Evolutionary conservation across 83 land plant genomes (phyloP).

Genomic region (Thuja plicata): DNA sequence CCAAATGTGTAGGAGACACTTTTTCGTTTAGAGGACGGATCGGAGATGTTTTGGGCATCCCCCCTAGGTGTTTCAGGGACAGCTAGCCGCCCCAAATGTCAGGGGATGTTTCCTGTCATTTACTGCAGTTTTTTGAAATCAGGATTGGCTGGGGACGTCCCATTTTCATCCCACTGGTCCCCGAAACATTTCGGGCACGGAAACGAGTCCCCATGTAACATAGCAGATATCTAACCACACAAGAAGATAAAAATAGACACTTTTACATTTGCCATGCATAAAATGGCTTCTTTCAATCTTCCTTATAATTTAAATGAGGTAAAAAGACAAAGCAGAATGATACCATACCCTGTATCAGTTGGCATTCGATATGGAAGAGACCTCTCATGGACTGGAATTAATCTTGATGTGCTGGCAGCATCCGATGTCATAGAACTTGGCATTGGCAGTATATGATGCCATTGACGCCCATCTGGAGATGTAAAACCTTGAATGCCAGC

Average conservation of each 20-base stretch:
- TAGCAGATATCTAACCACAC: neutral
- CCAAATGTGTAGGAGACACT: too few species aligned
- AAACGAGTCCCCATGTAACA: too few species aligned
- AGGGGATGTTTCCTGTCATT: too few species aligned
- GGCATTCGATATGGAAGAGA: conserved; percentile 6
- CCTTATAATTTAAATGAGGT: neutral
- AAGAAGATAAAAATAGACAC: neutral
- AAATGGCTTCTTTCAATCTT: neutral
- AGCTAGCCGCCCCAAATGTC: too few species aligned
- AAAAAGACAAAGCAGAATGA: neutral
- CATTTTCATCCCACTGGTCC: too few species aligned
- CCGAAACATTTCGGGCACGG: too few species aligned
- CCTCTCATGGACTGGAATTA: conserved; percentile 1
- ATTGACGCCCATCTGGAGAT: neutral
- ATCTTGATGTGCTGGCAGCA: neutral
- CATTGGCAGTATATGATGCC: neutral
- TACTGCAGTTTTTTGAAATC: too few species aligned
- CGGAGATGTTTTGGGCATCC: too few species aligned
- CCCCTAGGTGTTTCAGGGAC: too few species aligned
- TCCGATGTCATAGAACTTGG: neutral
- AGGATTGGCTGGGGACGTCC: too few species aligned
- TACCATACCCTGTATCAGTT: neutral
- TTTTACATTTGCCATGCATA: neutral
- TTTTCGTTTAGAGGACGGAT: too few species aligned
- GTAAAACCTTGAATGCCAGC: neutral